Base-by-base conservation (phyloP, 495 filamentous ascomycete genomes). In the Xylaria flabelliformis region DNA sequence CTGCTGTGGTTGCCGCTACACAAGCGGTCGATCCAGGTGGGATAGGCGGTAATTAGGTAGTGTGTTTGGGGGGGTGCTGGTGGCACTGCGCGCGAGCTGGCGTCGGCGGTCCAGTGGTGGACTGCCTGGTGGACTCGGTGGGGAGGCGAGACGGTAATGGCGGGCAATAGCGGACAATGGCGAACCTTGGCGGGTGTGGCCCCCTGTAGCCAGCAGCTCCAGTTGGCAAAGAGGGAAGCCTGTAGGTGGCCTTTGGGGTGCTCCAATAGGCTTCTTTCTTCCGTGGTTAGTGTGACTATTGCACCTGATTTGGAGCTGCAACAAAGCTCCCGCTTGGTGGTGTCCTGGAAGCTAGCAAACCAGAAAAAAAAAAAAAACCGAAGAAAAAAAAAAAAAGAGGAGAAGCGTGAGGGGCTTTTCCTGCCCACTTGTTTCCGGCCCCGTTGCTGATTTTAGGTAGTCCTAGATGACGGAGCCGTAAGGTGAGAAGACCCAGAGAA, bases 1-100 rank as follows among this genome's bases (percentile, higher is more conserved):
- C 29, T 53, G 68, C 36, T 71, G 69, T 70, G 68, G 68, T 58
- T 70, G 68, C 58, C 55, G 67, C 67, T 70, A 48, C 63, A 59
- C 67, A 68, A 68, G 65, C 50, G 51, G 51, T 51, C 65, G 50
- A 63, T 42, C 61, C 34, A 59, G 59, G 59, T 42, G 36, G 59
- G 34, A 24, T 63, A 42, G 61, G 59, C 36, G 36, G 36, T 39
- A 17, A 36, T 36, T 15, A 10, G 58, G 29, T 36, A 32, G 13
- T 32, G 61, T 64, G 29, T 6, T 62, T 51, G 5, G n/a, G 48
- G 48, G 9, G 5, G n/a, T 24, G 19, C 8, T 17, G 46, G 42
- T 50, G 48, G 48, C 48, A 21, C 48, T 55, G 64, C n/a, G 12
- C 32, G 26, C 46, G 19, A 3, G 46, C 34, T 34, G 44, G 44